phyloP scores from a whole-genome alignment of 2,329 filamentous ascomycete genomes.

The Hymenoscyphus albidus region DNA sequence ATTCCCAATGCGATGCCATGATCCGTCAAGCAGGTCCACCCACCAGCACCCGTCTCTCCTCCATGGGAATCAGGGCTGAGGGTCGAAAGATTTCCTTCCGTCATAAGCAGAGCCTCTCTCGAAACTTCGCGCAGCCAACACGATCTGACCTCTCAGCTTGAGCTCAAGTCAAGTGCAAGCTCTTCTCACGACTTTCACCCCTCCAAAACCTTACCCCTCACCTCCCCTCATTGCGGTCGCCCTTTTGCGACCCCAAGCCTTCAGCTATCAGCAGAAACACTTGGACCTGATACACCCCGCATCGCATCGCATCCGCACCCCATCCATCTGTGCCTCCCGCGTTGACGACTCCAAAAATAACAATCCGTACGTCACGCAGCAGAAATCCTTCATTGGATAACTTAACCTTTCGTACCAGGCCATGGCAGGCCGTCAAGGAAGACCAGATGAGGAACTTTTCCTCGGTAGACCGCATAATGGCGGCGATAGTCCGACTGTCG shows the following conservation, averaged over 20 bases:
- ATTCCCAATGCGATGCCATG: neutral
- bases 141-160: slow-evolving; percentile 15
- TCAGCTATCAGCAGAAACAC: neutral
- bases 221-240: neutral
- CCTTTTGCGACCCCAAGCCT: neutral
- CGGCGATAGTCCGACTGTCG: slow-evolving; percentile 71
- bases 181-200: neutral
- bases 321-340: slow-evolving; percentile 28
- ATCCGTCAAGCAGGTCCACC: slow-evolving; percentile 2
- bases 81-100: slow-evolving; percentile 15
- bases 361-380: slow-evolving; percentile 28
- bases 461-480: slow-evolving; percentile 47
- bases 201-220: neutral
- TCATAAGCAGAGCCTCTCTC: slow-evolving; percentile 4
- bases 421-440: slow-evolving; percentile 49
- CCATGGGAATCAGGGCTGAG: slow-evolving; percentile 20
- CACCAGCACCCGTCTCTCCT: slow-evolving; percentile 9
- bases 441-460: slow-evolving; percentile 81
- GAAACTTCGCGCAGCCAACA: slow-evolving; percentile 13
- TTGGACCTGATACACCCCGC: slow-evolving; percentile 3
- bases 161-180: neutral
- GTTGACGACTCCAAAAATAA: slow-evolving; percentile 32
- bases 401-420: slow-evolving; percentile 16
- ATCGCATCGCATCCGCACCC: slow-evolving; percentile 4
- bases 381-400: slow-evolving; percentile 24